Conservation (phyloP, 2,329 filamentous ascomycete species). For the Thelonectria blattea region DNA sequence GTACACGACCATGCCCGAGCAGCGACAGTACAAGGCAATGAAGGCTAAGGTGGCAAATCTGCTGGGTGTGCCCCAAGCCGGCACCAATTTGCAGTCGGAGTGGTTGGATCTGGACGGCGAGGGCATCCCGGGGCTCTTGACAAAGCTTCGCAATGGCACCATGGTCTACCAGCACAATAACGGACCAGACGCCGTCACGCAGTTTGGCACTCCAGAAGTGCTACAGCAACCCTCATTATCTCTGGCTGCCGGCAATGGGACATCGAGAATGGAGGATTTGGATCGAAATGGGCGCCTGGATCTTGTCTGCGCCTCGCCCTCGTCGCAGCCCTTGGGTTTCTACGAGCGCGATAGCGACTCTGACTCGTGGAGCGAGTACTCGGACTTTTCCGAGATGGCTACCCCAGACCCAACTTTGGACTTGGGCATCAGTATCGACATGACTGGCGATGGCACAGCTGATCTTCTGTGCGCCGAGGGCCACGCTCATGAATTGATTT, state of each 20-base stretch:
- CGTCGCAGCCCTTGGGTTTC: not conserved
- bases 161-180: slow-evolving; percentile 11
- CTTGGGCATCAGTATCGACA: not conserved
- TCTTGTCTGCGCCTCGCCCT: not conserved
- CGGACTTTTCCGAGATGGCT: not conserved
- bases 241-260: not conserved
- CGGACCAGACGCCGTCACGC: not conserved
- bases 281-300: not conserved
- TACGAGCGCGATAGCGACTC: not conserved
- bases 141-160: not conserved
- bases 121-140: slow-evolving; percentile 1
- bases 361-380: not conserved
- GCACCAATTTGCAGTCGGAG: not conserved
- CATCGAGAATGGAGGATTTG: not conserved
- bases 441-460: not conserved
- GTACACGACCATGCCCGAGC: too few relatives aligned
- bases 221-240: not conserved
- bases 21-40: too few relatives aligned
- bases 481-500: not conserved
- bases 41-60: too few relatives aligned
- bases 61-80: not conserved
- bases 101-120: slow-evolving; percentile 14
- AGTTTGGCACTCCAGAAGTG: not conserved
- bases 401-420: not conserved
- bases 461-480: not conserved